Percentiles rank a stretch among this genome's conserved stretches.
phyloP scores from a whole-genome alignment of 1,284 basidiomycete genomes.

The Ustilago curta region DNA sequence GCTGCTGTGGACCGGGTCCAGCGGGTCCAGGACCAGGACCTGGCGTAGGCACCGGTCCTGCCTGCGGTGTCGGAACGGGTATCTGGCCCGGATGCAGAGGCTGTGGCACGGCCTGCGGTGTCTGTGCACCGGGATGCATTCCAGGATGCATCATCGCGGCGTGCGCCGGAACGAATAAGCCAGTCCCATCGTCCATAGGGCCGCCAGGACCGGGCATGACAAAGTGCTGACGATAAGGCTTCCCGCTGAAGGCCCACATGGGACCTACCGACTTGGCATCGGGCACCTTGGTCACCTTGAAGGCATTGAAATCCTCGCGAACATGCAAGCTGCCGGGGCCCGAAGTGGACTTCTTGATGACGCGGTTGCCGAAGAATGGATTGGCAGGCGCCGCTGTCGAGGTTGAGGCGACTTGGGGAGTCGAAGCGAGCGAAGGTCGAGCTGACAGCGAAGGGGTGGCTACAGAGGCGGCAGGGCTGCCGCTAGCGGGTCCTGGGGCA shows the following conservation, averaged over 20 bases:
- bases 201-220: constrained; percentile 31
- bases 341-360: constrained; percentile 76
- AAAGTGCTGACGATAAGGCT: constrained; percentile 83
- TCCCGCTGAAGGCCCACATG: constrained; percentile 88
- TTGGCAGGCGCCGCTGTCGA: constrained; percentile 72
- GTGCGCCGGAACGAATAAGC: constrained; percentile 33
- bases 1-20: constrained; percentile 28
- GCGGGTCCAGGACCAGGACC: constrained; percentile 22
- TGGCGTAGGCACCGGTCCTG: constrained; percentile 15
- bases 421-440: constrained; percentile 71
- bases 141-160: constrained; percentile 43
- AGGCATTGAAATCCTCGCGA: constrained; percentile 94
- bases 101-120: constrained; percentile 36
- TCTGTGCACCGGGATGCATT: constrained; percentile 40
- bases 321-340: constrained; percentile 76
- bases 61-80: constrained; percentile 22
- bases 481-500: constrained; percentile 46
- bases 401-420: constrained; percentile 34
- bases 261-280: constrained; percentile 79
- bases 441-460: constrained; percentile 25
- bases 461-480: constrained; percentile 28
- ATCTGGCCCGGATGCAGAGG: constrained; percentile 38
- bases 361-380: constrained; percentile 86
- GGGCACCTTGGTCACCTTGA: constrained; percentile 84
- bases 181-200: constrained; percentile 38